phyloP scores from a whole-genome alignment of 2,329 filamentous ascomycete species.

The Colletotrichum chrysophilum region DNA sequence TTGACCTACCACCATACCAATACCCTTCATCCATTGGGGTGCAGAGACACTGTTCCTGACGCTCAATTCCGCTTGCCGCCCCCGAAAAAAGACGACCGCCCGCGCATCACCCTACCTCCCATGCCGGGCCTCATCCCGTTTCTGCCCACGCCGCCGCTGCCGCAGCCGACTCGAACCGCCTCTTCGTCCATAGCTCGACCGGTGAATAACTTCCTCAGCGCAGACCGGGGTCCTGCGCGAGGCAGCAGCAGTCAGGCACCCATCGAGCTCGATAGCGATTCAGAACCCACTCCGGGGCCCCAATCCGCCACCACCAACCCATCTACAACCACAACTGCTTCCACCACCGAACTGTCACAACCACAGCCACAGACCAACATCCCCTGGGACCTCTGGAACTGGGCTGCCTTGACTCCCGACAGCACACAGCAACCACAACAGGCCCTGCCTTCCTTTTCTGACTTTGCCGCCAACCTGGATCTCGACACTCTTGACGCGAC shows the following conservation, averaged over 20 bases:
- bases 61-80: background rate
- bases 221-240: background rate
- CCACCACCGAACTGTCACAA: background rate
- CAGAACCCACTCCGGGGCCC: background rate
- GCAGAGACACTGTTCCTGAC: background rate
- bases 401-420: background rate
- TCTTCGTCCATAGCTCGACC: background rate
- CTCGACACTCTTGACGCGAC: background rate
- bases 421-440: background rate
- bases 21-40: background rate
- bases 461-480: constrained; percentile 12
- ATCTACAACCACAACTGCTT: background rate
- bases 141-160: constrained; percentile 14
- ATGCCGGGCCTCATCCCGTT: constrained; percentile 19
- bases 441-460: constrained; percentile 10
- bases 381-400: background rate
- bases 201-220: background rate
- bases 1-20: background rate
- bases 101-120: background rate
- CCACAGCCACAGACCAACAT: background rate
- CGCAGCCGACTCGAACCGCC: background rate
- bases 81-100: background rate
- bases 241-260: constrained; percentile 16
- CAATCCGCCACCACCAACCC: background rate
- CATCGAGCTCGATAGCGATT: constrained; percentile 13